phyloP scores from a whole-genome alignment of 148 eudicot species.

The Rhododendron kiyosumense region DNA sequence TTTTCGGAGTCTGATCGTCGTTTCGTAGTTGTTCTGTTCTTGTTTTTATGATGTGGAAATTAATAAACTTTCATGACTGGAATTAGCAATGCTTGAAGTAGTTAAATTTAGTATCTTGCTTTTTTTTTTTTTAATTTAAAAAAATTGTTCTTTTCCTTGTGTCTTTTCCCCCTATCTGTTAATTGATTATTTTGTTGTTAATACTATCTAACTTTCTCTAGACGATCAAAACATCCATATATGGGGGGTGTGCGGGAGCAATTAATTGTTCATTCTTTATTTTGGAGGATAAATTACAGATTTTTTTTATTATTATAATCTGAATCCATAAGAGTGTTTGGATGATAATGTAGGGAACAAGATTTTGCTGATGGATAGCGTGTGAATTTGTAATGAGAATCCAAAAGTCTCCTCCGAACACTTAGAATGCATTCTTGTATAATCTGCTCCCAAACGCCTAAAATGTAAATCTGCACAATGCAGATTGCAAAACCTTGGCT shows the following conservation, averaged over 20 bases:
- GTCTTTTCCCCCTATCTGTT: background rate
- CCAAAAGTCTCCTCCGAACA: background rate
- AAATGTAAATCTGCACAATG: background rate
- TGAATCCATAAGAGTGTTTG: background rate
- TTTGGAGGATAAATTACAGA: background rate
- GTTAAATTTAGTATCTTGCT: background rate
- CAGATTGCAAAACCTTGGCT: background rate
- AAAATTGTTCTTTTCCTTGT: background rate
- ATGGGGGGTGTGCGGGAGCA: background rate
- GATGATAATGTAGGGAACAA: background rate
- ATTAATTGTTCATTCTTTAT: background rate
- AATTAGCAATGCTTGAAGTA: conserved; percentile 6
- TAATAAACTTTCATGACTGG: background rate
- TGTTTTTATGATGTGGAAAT: background rate
- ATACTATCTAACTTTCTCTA: background rate
- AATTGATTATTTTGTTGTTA: background rate
- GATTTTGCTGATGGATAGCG: background rate
- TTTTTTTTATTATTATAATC: background rate
- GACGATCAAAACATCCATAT: background rate
- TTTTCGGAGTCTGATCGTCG: conserved; percentile 4
- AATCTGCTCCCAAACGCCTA: background rate
- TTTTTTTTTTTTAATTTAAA: background rate
- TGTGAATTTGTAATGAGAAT: background rate
- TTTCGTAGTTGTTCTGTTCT: background rate
- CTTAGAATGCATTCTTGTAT: background rate